Percentiles rank a stretch among this genome's conserved stretches.
Conservation (phyloP, 2,329 filamentous ascomycete species). For the Cordyceps militaris region DNA sequence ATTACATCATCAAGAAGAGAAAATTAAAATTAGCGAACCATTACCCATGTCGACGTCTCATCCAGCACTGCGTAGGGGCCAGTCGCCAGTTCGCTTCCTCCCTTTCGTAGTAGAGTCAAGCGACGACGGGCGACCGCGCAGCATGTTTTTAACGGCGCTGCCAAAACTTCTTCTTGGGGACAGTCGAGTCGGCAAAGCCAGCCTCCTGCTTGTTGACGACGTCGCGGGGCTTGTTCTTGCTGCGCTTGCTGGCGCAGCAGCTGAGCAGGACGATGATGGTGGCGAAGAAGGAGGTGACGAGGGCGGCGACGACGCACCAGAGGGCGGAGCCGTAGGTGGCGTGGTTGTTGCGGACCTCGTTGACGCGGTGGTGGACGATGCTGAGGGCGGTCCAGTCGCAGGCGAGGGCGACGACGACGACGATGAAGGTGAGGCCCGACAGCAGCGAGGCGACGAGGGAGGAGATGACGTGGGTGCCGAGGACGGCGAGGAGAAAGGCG, state of each 20-base stretch:
- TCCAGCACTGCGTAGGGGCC: neutral
- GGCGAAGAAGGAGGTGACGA: conserved; percentile 47
- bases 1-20: conserved; percentile 8
- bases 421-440: conserved; percentile 41
- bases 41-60: conserved; percentile 4
- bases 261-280: conserved; percentile 53
- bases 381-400: conserved; percentile 53
- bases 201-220: conserved; percentile 21
- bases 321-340: conserved; percentile 48
- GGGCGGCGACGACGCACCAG: conserved; percentile 53
- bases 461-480: conserved; percentile 38
- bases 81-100: too few relatives aligned
- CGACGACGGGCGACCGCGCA: neutral
- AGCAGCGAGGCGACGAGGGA: conserved; percentile 45
- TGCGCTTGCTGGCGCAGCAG: conserved; percentile 48
- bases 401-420: conserved; percentile 41
- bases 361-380: conserved; percentile 47
- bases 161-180: conserved; percentile 9
- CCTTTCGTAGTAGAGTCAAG: too few relatives aligned
- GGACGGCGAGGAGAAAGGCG: conserved; percentile 41
- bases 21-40: conserved; percentile 2
- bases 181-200: conserved; percentile 18
- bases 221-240: conserved; percentile 23
- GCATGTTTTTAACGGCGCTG: conserved; percentile 12
- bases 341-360: conserved; percentile 31